A percentile compares a stretch with the other conserved stretches of the same genome.
Conservation (phyloP, 1,284 basidiomycete species). For the Cryptococcus deneoformans region DNA sequence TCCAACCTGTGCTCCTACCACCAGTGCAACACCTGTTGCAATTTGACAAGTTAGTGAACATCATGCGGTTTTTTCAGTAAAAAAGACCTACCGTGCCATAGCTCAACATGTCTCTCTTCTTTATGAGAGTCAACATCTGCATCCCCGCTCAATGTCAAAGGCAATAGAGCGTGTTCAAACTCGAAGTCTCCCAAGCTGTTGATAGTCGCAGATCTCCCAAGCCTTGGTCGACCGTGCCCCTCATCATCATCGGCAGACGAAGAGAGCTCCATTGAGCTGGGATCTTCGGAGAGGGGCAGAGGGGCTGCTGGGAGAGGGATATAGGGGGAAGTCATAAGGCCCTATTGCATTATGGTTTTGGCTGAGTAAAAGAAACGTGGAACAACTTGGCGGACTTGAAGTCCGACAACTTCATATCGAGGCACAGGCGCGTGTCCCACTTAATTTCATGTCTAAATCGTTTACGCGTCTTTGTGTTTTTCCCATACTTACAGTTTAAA, state of each 20-base stretch:
- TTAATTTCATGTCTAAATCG: neutral
- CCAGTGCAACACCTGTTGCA: constrained; percentile 69
- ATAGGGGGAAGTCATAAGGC: too few species aligned
- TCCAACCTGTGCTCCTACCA: constrained; percentile 83
- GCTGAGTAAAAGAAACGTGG: too few species aligned
- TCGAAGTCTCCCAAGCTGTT: constrained; percentile 61
- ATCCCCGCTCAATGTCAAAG: constrained; percentile 67
- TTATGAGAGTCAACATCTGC: constrained; percentile 56
- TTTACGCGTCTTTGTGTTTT: constrained; percentile 6
- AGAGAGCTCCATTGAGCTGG: too few species aligned
- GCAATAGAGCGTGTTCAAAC: constrained; percentile 71
- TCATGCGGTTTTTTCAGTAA: neutral
- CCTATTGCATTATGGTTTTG: too few species aligned
- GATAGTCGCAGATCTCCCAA: constrained; percentile 61
- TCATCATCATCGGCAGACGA: too few species aligned
- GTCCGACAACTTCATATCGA: too few species aligned
- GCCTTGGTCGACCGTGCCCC: too few species aligned
- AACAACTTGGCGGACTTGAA: too few species aligned
- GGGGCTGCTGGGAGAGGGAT: too few species aligned
- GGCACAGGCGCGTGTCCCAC: neutral
- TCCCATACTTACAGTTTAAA: neutral
- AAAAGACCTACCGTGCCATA: constrained; percentile 63
- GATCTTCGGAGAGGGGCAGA: too few species aligned
- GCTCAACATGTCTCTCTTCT: constrained; percentile 59
- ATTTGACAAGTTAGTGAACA: too few species aligned